phyloP scores from a whole-genome alignment of 306 rosid species.

The Pyrus betulifolia region DNA sequence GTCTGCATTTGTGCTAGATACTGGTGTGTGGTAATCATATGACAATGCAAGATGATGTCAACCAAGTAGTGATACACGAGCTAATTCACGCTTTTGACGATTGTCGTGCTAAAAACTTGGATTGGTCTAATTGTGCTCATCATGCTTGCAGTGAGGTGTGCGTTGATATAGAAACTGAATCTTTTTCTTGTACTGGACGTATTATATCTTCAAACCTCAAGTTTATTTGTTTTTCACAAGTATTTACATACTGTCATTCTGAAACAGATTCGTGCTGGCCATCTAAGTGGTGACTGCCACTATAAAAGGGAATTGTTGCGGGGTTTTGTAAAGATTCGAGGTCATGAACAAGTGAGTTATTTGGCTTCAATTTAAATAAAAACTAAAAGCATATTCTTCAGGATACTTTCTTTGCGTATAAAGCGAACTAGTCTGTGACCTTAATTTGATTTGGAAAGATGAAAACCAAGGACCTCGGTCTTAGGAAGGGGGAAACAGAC shows the following conservation, averaged over 20 bases:
- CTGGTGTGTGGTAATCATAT: conserved; percentile 61
- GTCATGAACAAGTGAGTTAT: conserved; percentile 69
- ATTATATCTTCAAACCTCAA: background rate
- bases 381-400: background rate
- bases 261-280: conserved; percentile 78
- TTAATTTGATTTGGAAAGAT: background rate
- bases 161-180: background rate
- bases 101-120: conserved; percentile 69
- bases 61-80: conserved; percentile 73
- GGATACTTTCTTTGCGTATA: background rate
- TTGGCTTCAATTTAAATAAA: background rate
- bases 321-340: conserved; percentile 50
- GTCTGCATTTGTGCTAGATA: conserved; percentile 34
- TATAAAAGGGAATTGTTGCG: conserved; percentile 71
- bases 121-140: conserved; percentile 86
- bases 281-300: conserved; percentile 95
- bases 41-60: conserved; percentile 63
- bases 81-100: conserved; percentile 86
- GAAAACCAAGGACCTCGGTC: background rate
- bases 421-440: background rate
- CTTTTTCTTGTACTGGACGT: background rate
- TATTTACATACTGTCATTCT: background rate
- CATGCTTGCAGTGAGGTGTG: conserved; percentile 92
- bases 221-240: background rate
- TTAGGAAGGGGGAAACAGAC: background rate